These are phyloP conservation scores for Tylopilus sp. DNA, from an alignment of 768 basidiomycete species.

Conservation along the genomic window DNA sequence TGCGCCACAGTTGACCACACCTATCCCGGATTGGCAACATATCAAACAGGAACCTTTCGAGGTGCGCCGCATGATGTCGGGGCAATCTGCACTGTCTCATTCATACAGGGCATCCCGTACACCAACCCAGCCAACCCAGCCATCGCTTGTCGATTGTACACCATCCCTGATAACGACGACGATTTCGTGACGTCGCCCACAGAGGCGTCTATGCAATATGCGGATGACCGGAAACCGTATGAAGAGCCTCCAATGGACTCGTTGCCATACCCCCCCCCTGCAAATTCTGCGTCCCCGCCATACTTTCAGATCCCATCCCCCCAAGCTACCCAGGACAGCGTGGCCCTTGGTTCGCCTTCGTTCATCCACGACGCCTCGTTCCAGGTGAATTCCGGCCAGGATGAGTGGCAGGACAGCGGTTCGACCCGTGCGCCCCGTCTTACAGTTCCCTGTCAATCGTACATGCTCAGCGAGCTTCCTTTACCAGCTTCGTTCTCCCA, in stretches of 20 bases:
- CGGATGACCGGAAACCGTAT: conserved; percentile 15
- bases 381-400: conserved; percentile 2
- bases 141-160: conserved; percentile 14
- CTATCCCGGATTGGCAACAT: conserved; percentile 17
- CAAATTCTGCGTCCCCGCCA: conserved; percentile 15
- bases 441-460: conserved; percentile 14
- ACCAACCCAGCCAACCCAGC: conserved; percentile 11
- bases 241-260: conserved; percentile 31
- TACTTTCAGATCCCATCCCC: conserved; percentile 17
- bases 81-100: conserved; percentile 4
- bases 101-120: conserved; percentile 10
- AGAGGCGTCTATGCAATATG: conserved; percentile 3
- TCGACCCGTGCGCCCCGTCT: conserved; percentile 2
- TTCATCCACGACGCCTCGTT: conserved; percentile 14
- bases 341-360: conserved; percentile 10
- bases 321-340: conserved; percentile 14
- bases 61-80: conserved; percentile 14
- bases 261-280: conserved; percentile 29
- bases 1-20: neutral
- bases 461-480: conserved; percentile 16
- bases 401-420: conserved; percentile 23
- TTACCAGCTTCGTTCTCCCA: conserved; percentile 12
- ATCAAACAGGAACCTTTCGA: conserved; percentile 27
- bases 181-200: neutral
- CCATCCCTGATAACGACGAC: conserved; percentile 17